Percentiles rank a stretch among this genome's conserved stretches.
phyloP scores from a whole-genome alignment of 805 yeast genomes.

The Lachancea quebecensis region DNA sequence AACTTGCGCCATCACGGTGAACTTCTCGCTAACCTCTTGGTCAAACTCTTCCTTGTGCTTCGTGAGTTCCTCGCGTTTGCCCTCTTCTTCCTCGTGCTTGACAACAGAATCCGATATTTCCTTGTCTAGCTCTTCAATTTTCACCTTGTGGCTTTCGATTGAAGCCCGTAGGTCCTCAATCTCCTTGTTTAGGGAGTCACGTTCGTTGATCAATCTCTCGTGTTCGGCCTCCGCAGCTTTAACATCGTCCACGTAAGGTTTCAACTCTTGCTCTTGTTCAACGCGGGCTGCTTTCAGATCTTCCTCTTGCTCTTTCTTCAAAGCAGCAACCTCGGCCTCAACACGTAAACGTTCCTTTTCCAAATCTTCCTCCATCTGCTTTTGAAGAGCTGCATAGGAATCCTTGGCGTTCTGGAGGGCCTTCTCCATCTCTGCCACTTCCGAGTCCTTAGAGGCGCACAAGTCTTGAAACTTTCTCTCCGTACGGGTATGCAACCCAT shows the following conservation, averaged over 20 bases:
- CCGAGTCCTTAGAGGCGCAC: constrained; percentile 32
- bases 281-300: constrained; percentile 26
- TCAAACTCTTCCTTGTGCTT: constrained; percentile 28
- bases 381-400: constrained; percentile 32
- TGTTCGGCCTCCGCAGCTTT: constrained; percentile 35
- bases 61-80: constrained; percentile 28
- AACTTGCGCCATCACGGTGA: constrained; percentile 26
- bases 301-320: constrained; percentile 26
- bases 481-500: constrained; percentile 39
- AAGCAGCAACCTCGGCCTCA: constrained; percentile 22
- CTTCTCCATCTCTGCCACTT: constrained; percentile 31
- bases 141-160: constrained; percentile 32
- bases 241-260: constrained; percentile 38
- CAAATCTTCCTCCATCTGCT: constrained; percentile 35
- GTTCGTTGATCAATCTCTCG: constrained; percentile 30
- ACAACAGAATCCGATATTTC: constrained; percentile 27
- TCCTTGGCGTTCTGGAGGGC: constrained; percentile 37
- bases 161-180: constrained; percentile 36
- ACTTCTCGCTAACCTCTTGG: constrained; percentile 16
- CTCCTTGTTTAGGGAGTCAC: constrained; percentile 34
- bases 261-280: constrained; percentile 35
- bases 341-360: constrained; percentile 19
- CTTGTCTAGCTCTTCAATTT: constrained; percentile 30
- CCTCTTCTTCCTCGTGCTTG: constrained; percentile 28
- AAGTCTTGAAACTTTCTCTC: constrained; percentile 29